These are phyloP conservation scores for Bacterosira constricta DNA, from an alignment of 108 stramenopile species.

Conservation along the genomic window DNA sequence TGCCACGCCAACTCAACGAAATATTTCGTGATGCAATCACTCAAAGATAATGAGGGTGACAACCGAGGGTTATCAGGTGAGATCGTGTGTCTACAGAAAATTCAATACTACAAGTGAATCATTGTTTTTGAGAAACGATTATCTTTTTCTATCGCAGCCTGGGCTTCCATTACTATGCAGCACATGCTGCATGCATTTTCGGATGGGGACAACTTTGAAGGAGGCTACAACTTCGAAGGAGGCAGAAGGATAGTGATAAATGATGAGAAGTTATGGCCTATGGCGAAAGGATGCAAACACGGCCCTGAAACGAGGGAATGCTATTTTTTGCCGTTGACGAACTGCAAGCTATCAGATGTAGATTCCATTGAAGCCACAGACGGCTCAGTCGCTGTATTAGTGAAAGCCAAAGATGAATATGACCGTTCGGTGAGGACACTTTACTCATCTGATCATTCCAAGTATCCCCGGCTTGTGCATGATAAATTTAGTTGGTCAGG, in stretches of 20 bases:
- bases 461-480: slow-evolving; percentile 6
- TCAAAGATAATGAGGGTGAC: slow-evolving; percentile 5
- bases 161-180: slow-evolving; percentile 12
- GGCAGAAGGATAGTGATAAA: slow-evolving; percentile 18
- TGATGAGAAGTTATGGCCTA: slow-evolving; percentile 38
- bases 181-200: slow-evolving; percentile 33
- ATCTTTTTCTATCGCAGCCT: too few species aligned
- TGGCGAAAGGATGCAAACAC: slow-evolving; percentile 37
- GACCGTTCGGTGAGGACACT: slow-evolving; percentile 24
- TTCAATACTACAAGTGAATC: too few species aligned
- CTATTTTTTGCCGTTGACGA: slow-evolving; percentile 37
- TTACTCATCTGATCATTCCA: slow-evolving; percentile 6
- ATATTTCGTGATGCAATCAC: slow-evolving; percentile 16
- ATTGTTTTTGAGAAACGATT: too few species aligned
- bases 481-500: slow-evolving; percentile 23
- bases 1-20: slow-evolving; percentile 24
- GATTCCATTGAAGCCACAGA: slow-evolving; percentile 16
- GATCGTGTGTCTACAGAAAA: too few species aligned
- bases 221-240: too few species aligned
- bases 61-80: slow-evolving; percentile 16
- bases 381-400: background rate
- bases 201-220: slow-evolving; percentile 33
- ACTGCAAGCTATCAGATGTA: slow-evolving; percentile 24
- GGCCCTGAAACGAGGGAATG: slow-evolving; percentile 44
- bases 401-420: slow-evolving; percentile 20